Evolutionary conservation across 139 green algal genomes (phyloP), one percentile per base, ranked within the genome.

Genomic region (Chlamydomonas sp.): DNA sequence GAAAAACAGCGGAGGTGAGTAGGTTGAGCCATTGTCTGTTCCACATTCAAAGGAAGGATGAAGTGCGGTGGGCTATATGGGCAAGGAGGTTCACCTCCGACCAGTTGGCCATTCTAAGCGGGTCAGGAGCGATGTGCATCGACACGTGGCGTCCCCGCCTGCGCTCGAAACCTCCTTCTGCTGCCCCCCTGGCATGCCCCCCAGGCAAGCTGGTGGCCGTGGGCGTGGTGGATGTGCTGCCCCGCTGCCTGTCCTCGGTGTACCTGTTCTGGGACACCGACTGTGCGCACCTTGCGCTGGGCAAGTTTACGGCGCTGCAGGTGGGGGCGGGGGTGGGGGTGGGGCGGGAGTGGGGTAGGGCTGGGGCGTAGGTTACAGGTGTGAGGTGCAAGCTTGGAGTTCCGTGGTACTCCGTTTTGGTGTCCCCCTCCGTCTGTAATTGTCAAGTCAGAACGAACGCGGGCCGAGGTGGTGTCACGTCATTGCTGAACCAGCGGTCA

Each of bases 201-300:
- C 67, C 84, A 91, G 88, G 88, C n/a, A 85, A 90, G 79, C 94
- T 99, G 66, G 87, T 99, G 9, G 97, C 97, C 0, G 97, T 99
- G 72, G 95, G 95, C 0, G 97, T 99, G 83, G 92, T 99, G 74
- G 97, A 99, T 83, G 79, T 99, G 9, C 92, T 99, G 88, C 96
- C 97, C 0, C 76, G 87, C 87, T 97, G 93, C 93, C 86, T 98
- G 63, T 98, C 96, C 12, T 95, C 90, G 81, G 95, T 96, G 86
- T 99, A 99, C 92, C 92, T 99, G 8, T 99, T 99, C 90, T 99
- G 97, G 97, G 97, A 99, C 86, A 94, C 96, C 5, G 89, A 95
- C 74, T 92, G 92, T 9, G 93, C 88, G n/a, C 79, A 83, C 57
- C 92, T 99, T 76, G 94, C 93, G 0, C 90, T 96, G 15, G 97